phyloP scores from a whole-genome alignment of 345 rosid genomes.

The Hibiscus syriacus region DNA sequence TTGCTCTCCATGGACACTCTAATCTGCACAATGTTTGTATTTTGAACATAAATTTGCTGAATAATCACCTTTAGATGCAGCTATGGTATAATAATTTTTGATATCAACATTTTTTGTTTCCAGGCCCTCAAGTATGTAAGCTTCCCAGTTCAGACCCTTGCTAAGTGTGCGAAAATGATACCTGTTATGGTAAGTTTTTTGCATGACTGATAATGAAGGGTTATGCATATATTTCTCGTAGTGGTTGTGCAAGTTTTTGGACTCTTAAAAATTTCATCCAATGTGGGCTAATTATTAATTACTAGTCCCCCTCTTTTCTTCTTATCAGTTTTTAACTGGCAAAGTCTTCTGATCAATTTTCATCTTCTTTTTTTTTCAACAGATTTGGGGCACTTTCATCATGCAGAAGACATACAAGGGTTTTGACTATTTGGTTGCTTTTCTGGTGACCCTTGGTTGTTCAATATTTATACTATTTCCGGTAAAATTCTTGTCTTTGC shows the following conservation, averaged over 20 bases:
- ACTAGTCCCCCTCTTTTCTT: background rate
- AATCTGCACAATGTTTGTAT: background rate
- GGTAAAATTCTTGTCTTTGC: slow-evolving; percentile 30
- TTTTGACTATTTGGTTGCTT: slow-evolving; percentile 73
- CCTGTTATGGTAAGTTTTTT: slow-evolving; percentile 87
- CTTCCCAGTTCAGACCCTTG: slow-evolving; percentile 89
- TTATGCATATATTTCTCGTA: background rate
- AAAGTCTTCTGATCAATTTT: background rate
- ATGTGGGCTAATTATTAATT: background rate
- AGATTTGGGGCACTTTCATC: slow-evolving; percentile 86
- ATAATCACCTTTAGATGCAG: background rate
- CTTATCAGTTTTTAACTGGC: background rate
- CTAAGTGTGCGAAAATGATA: slow-evolving; percentile 97
- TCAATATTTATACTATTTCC: slow-evolving; percentile 84
- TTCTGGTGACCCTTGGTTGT: slow-evolving; percentile 86
- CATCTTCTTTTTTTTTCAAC: background rate
- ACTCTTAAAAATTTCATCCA: background rate
- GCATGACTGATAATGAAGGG: no score
- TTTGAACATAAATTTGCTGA: background rate
- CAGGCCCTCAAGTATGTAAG: slow-evolving; percentile 97
- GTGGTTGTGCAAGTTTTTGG: background rate
- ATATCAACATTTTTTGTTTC: slow-evolving; percentile 13
- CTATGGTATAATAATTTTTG: slow-evolving; percentile 12
- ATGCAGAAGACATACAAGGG: slow-evolving; percentile 92
- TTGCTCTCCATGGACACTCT: no score